Percentiles rank a stretch among this genome's conserved stretches.
Evolutionary conservation across 768 basidiomycete genomes (phyloP).

Genomic region (Kwoniella dejecticola): DNA sequence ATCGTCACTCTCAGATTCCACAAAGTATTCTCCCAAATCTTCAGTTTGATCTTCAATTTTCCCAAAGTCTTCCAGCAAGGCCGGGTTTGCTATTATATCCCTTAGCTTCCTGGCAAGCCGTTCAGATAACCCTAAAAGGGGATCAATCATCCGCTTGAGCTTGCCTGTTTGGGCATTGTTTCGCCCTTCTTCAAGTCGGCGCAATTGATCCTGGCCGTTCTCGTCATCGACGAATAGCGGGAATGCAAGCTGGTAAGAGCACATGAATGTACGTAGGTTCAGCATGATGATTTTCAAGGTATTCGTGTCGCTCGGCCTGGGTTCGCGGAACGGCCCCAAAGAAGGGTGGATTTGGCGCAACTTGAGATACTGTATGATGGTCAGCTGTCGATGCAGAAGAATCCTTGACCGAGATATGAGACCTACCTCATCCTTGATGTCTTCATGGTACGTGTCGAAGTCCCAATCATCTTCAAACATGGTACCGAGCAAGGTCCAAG

Average conservation of each 20-base stretch:
- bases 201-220: too few species aligned
- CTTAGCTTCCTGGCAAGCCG: conserved; percentile 1
- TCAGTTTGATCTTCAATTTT: too few species aligned
- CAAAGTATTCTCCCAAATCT: background rate
- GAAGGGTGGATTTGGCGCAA: background rate
- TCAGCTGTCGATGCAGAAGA: background rate
- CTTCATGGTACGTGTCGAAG: conserved; percentile 9
- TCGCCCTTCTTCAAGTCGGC: too few species aligned
- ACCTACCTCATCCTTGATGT: conserved; percentile 15
- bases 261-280: conserved; percentile 3
- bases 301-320: background rate
- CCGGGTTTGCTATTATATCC: background rate
- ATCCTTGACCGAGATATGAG: background rate
- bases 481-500: background rate
- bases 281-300: background rate
- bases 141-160: conserved; percentile 15
- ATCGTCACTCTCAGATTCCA: too few species aligned
- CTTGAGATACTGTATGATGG: conserved; percentile 3
- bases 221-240: conserved; percentile 5
- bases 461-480: conserved; percentile 18
- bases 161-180: background rate
- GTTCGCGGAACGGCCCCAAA: conserved; percentile 10
- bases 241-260: background rate
- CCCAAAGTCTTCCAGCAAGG: background rate
- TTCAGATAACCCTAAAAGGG: conserved; percentile 1